Evolutionary conservation across 805 yeast genomes (phyloP).

Genomic region (Zygoascus tannicola): DNA sequence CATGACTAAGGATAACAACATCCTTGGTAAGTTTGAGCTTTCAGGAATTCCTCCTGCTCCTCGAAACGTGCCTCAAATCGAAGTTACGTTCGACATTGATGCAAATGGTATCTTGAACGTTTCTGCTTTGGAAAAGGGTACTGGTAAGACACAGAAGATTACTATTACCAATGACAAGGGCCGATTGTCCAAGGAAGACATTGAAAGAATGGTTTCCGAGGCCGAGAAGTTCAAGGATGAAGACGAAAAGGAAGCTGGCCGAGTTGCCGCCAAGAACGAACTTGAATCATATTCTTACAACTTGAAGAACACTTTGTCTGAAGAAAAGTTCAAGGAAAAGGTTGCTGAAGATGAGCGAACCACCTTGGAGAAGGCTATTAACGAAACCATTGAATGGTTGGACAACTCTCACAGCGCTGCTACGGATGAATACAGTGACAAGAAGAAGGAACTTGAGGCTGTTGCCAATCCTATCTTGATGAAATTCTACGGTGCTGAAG

Average conservation of each 20-base stretch:
- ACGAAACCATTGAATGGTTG: constrained; percentile 83
- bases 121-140: constrained; percentile 94
- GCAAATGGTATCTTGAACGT: constrained; percentile 97
- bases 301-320: constrained; percentile 71
- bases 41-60: constrained; percentile 98
- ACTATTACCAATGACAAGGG: constrained; percentile 99
- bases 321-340: constrained; percentile 72
- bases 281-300: constrained; percentile 94
- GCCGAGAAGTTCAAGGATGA: constrained; percentile 97
- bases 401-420: constrained; percentile 89
- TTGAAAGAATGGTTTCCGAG: constrained; percentile 94
- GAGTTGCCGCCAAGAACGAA: constrained; percentile 90
- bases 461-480: constrained; percentile 95
- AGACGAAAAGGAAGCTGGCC: constrained; percentile 88
- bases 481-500: constrained; percentile 81
- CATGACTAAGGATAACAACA: constrained; percentile 89
- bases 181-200: constrained; percentile 94
- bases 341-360: constrained; percentile 58
- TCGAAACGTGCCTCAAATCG: constrained; percentile 97
- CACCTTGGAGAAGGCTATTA: constrained; percentile 67
- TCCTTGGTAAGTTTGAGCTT: constrained; percentile 94
- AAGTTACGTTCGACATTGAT: constrained; percentile 93
- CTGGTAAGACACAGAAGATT: constrained; percentile 94
- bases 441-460: constrained; percentile 92
- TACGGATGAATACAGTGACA: constrained; percentile 83